phyloP scores from a whole-genome alignment of 768 basidiomycete genomes.

The Gloeostereum incarnatum region DNA sequence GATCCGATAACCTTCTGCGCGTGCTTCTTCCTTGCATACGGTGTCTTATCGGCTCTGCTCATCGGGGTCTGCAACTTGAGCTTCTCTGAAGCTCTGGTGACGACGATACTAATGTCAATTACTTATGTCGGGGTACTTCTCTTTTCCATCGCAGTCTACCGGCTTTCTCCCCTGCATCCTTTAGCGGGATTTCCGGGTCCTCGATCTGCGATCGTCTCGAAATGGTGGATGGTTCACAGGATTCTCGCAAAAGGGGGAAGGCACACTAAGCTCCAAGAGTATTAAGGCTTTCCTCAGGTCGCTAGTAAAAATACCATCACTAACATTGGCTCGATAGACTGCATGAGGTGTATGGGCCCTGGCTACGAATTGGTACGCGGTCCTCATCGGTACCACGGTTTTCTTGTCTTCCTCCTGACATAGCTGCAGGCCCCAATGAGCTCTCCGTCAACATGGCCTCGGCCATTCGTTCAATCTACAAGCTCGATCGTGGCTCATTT shows the following conservation, averaged over 20 bases:
- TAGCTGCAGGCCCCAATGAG: conserved; percentile 24
- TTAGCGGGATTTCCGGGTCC: conserved; percentile 16
- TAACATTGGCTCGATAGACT: conserved; percentile 13
- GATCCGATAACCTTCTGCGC: background rate
- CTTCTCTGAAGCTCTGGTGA: background rate
- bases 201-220: conserved; percentile 16
- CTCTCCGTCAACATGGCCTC: conserved; percentile 18
- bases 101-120: background rate
- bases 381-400: background rate
- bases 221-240: conserved; percentile 14
- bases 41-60: background rate
- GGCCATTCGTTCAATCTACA: conserved; percentile 16
- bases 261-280: conserved; percentile 9
- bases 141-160: background rate
- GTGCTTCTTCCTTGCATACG: background rate
- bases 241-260: conserved; percentile 12
- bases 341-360: conserved; percentile 20
- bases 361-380: conserved; percentile 20
- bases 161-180: background rate
- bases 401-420: background rate
- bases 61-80: background rate
- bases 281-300: background rate
- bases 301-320: background rate
- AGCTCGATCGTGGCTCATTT: conserved; percentile 18
- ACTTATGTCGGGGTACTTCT: background rate